Evolutionary conservation across 2,329 filamentous ascomycete genomes (phyloP).

Genomic region (Scytalidium sp.): DNA sequence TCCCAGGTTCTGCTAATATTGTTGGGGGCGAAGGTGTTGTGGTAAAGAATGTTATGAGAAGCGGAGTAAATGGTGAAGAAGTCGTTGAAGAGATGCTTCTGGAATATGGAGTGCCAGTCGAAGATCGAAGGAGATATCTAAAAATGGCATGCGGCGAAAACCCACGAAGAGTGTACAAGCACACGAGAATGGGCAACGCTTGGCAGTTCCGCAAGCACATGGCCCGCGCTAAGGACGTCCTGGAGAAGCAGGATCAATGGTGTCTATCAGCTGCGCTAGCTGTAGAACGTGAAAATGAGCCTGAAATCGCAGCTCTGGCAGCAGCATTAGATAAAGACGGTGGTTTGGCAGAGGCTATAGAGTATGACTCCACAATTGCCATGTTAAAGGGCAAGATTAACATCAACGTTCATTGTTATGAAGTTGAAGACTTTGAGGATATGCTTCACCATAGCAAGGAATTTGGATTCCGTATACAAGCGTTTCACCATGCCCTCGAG

Average conservation of each 20-base stretch:
- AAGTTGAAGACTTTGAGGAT: slow-evolving; percentile 40
- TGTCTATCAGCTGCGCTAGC: slow-evolving; percentile 23
- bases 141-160: slow-evolving; percentile 47
- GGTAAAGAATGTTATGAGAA: slow-evolving; percentile 36
- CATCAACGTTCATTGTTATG: slow-evolving; percentile 43
- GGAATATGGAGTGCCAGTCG: slow-evolving; percentile 33
- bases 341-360: slow-evolving; percentile 30
- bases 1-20: slow-evolving; percentile 41
- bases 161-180: slow-evolving; percentile 33
- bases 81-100: slow-evolving; percentile 40
- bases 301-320: slow-evolving; percentile 17
- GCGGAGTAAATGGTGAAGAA: slow-evolving; percentile 33
- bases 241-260: slow-evolving; percentile 34
- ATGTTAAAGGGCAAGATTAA: slow-evolving; percentile 38
- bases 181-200: slow-evolving; percentile 38
- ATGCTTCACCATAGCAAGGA: slow-evolving; percentile 40
- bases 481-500: slow-evolving; percentile 38
- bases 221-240: slow-evolving; percentile 31
- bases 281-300: slow-evolving; percentile 14
- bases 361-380: slow-evolving; percentile 37
- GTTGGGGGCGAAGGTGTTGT: slow-evolving; percentile 42
- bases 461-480: slow-evolving; percentile 38
- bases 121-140: slow-evolving; percentile 34
- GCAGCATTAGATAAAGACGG: slow-evolving; percentile 7
- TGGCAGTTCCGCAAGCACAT: slow-evolving; percentile 38